Conservation (phyloP, 768 basidiomycete species). For the Termitomyces sp. region DNA sequence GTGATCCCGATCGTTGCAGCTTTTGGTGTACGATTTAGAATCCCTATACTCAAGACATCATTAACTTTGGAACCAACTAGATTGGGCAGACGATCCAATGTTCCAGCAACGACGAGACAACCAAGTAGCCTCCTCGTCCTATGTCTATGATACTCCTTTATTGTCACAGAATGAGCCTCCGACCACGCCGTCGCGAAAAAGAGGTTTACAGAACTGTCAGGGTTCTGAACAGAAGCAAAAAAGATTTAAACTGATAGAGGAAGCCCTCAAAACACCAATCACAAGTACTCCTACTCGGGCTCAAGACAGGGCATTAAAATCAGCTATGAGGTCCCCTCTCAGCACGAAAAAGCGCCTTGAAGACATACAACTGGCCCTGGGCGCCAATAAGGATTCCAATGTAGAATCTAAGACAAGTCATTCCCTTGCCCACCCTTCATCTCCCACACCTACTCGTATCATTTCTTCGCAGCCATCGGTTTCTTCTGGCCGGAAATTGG, state of each 20-base stretch:
- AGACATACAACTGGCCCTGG: neutral
- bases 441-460: neutral
- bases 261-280: conserved; percentile 6
- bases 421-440: neutral
- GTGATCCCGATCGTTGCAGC: conserved; percentile 19
- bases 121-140: neutral
- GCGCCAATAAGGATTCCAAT: neutral
- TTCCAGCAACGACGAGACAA: neutral
- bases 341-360: neutral
- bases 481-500: neutral
- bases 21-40: conserved; percentile 31
- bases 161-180: neutral
- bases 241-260: conserved; percentile 14
- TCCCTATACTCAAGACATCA: neutral
- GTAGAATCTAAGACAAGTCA: neutral
- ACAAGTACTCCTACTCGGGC: neutral
- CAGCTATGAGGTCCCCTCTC: neutral
- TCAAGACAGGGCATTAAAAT: neutral
- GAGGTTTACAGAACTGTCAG: neutral
- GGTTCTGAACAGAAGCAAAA: conserved; percentile 12
- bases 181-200: conserved; percentile 10
- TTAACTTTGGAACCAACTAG: conserved; percentile 5
- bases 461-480: neutral
- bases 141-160: neutral
- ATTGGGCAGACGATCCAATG: conserved; percentile 13